Base-by-base conservation (phyloP, 2,329 filamentous ascomycete genomes). In the Chrysosporium keratinophilum region DNA sequence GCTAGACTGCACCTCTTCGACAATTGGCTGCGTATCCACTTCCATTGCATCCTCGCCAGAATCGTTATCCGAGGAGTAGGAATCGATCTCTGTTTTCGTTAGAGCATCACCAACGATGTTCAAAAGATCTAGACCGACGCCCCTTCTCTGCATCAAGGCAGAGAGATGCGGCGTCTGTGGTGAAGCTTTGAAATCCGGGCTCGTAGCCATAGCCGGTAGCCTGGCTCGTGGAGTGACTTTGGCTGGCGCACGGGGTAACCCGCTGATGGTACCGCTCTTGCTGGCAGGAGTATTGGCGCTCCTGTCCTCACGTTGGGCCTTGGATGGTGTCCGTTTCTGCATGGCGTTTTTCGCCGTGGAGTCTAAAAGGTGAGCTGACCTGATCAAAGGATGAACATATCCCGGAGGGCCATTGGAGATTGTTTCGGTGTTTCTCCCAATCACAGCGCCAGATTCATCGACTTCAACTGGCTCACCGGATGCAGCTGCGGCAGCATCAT, bases 401-500 rank as follows among this genome's bases (percentile, higher is more conserved):
- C 79, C 80, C 33, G 73, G 67, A 20, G 70, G 65, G 48, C 63
- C 60, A 39, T 60, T 60, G 19, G 58, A 58, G 11, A 62, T 58
- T 17, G 67, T 56, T 47, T 70, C 66, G 52, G 56, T 67, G 50
- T 62, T 63, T 52, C 66, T 63, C 33, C 70, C 74, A 52, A 76
- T 68, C 55, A 76, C 66, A 51, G 70, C 69, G 43, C 76, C 76
- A 28, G 69, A 69, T 52, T 85, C 82, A 59, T 85, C 79, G 58
- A 80, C 75, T 62, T 95, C 87, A 55, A 95, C 81, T 11, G 85
- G 82, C 60, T 90, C 84, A 50, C 93, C 93, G 62, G 88, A 94
- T 56, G 87, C 85, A 54, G 90, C 78, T 34, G 91, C 93, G 58
- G 93, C 93, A 64, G 90, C 88, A 68, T 97, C 91, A 65, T 98